phyloP scores from a whole-genome alignment of 805 yeast genomes.

The Diddensiella caesifluorescens region DNA sequence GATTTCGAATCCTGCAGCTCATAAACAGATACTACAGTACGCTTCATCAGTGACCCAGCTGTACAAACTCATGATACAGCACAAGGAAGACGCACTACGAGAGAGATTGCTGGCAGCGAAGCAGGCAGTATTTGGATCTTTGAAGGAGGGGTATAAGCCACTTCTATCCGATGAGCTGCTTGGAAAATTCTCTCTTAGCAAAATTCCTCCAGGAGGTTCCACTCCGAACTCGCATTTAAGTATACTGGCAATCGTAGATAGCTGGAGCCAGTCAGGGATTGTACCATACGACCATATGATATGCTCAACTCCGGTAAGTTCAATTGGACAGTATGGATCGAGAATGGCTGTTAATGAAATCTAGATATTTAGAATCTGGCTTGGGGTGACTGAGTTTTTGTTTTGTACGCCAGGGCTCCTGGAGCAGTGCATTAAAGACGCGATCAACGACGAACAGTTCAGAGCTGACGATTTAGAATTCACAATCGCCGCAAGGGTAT shows the following conservation, averaged over 20 bases:
- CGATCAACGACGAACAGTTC: conserved; percentile 59
- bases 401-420: conserved; percentile 78
- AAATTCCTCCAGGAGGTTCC: conserved; percentile 55
- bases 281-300: conserved; percentile 96
- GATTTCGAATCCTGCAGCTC: conserved; percentile 92
- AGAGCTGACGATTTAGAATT: conserved; percentile 90
- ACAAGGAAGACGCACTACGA: conserved; percentile 51
- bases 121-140: conserved; percentile 67
- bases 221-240: conserved; percentile 85
- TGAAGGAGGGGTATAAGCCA: conserved; percentile 48
- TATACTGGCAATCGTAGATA: conserved; percentile 83
- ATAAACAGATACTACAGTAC: conserved; percentile 83
- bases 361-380: conserved; percentile 69
- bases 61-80: conserved; percentile 75
- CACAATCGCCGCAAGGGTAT: conserved; percentile 72
- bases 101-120: conserved; percentile 62
- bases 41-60: conserved; percentile 78
- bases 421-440: conserved; percentile 74
- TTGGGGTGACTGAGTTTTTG: conserved; percentile 89
- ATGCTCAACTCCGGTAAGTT: conserved; percentile 73
- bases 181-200: conserved; percentile 72
- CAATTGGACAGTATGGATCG: background rate
- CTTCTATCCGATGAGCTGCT: conserved; percentile 73
- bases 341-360: background rate
- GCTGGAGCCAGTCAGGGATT: conserved; percentile 81